Evolutionary conservation across 1,284 basidiomycete species (phyloP).

Genomic region (Calocybe gambosa): DNA sequence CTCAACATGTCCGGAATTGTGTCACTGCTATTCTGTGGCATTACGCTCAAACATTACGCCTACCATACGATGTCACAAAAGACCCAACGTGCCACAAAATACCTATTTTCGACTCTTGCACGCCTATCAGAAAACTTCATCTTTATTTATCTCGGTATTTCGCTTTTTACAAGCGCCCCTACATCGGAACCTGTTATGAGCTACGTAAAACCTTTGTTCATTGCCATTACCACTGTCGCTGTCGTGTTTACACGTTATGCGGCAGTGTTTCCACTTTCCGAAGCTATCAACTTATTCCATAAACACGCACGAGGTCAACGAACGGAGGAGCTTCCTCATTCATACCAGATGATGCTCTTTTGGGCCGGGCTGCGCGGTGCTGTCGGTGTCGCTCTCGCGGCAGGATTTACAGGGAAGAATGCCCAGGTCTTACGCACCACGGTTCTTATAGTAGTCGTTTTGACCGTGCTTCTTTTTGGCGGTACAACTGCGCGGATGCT

Average conservation of each 20-base stretch:
- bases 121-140: slow-evolving; percentile 99
- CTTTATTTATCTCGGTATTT: slow-evolving; percentile 97
- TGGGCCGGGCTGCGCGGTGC: slow-evolving; percentile 97
- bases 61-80: slow-evolving; percentile 98
- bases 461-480: slow-evolving; percentile 94
- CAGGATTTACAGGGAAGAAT: slow-evolving; percentile 90
- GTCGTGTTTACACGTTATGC: slow-evolving; percentile 94
- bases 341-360: slow-evolving; percentile 98
- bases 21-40: slow-evolving; percentile 96
- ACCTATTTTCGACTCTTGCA: slow-evolving; percentile 89
- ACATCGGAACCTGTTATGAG: slow-evolving; percentile 66
- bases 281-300: slow-evolving; percentile 90
- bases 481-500: slow-evolving; percentile 97
- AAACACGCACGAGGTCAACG: slow-evolving; percentile 78
- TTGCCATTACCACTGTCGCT: slow-evolving; percentile 82
- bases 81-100: slow-evolving; percentile 94
- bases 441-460: slow-evolving; percentile 91
- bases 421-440: slow-evolving; percentile 90
- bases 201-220: slow-evolving; percentile 95
- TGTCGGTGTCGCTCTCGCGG: slow-evolving; percentile 94
- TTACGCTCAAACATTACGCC: slow-evolving; percentile 98
- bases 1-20: slow-evolving; percentile 96
- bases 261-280: slow-evolving; percentile 96
- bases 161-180: slow-evolving; percentile 84
- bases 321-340: slow-evolving; percentile 85